A percentile compares a stretch with the other conserved stretches of the same genome.
Evolutionary conservation across 140 eudicot species (phyloP).

Genomic region (Stevia rebaudiana): DNA sequence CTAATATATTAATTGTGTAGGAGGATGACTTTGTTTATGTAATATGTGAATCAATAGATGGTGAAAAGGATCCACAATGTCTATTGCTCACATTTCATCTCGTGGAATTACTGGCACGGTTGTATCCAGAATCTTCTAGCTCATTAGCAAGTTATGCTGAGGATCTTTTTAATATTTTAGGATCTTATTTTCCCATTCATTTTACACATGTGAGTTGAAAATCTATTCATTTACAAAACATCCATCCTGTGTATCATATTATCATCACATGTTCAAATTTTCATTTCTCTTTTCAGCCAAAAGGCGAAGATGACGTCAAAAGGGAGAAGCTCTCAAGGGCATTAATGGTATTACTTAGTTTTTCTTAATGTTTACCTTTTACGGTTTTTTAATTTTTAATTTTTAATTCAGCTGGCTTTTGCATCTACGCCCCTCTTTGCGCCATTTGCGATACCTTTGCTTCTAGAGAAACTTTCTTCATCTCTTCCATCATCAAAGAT

Average conservation of each 20-base stretch:
- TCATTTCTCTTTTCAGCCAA: slow-evolving; percentile 45
- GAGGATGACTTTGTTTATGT: slow-evolving; percentile 65
- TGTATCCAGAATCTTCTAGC: slow-evolving; percentile 58
- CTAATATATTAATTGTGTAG: slow-evolving; percentile 31
- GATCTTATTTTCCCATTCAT: slow-evolving; percentile 86
- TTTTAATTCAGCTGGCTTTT: slow-evolving; percentile 60
- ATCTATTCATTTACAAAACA: not conserved
- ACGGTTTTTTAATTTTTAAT: slow-evolving; percentile 15
- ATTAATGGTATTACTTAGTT: slow-evolving; percentile 60
- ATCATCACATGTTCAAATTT: not conserved
- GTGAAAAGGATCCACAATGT: slow-evolving; percentile 89
- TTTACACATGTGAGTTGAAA: slow-evolving; percentile 75
- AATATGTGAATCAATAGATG: slow-evolving; percentile 85
- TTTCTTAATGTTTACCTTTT: slow-evolving; percentile 1
- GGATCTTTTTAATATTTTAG: slow-evolving; percentile 74
- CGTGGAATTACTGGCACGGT: slow-evolving; percentile 49
- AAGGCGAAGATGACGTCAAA: slow-evolving; percentile 69
- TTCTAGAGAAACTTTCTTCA: slow-evolving; percentile 84
- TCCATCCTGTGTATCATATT: not conserved
- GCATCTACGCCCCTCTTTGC: slow-evolving; percentile 77
- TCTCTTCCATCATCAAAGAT: slow-evolving; percentile 84
- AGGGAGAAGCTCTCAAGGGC: slow-evolving; percentile 84
- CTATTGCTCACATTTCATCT: slow-evolving; percentile 61
- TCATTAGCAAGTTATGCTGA: slow-evolving; percentile 62
- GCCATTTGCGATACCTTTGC: slow-evolving; percentile 74